Conservation (phyloP, 495 filamentous ascomycete species). For the Aspergillus mulundensis region DNA sequence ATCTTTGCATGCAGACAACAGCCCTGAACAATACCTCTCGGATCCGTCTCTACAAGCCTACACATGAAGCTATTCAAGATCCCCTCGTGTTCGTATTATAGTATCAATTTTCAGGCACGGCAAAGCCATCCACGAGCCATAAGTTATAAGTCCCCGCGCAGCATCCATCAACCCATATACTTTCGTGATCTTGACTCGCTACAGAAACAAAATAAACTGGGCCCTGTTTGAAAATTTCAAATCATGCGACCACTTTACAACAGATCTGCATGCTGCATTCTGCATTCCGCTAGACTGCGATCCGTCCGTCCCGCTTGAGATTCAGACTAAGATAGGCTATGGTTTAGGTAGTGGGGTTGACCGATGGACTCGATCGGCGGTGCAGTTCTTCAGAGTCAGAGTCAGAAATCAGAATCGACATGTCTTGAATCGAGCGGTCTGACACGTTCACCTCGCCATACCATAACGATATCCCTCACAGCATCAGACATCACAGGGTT, state of each 20-base stretch:
- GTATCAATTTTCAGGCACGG: not conserved
- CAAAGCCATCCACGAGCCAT: too few species aligned
- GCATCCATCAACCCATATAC: not conserved
- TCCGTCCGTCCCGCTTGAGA: not conserved
- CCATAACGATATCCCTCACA: too few species aligned
- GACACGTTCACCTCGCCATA: too few species aligned
- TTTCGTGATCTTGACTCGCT: not conserved
- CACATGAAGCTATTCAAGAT: not conserved
- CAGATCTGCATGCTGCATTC: not conserved
- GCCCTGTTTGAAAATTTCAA: not conserved
- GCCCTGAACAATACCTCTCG: too few species aligned
- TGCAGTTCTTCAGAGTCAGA: not conserved
- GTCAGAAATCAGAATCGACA: not conserved
- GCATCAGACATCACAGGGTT: not conserved
- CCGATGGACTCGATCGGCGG: not conserved
- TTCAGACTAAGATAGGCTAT: not conserved
- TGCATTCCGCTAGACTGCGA: not conserved
- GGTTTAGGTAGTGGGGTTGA: not conserved
- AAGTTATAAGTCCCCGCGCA: too few species aligned
- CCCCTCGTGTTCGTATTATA: not conserved
- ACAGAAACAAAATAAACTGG: not conserved
- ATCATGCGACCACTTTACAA: not conserved
- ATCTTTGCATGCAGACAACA: constrained; percentile 6
- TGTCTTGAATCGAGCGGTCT: too few species aligned
- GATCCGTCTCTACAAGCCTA: too few species aligned